Evolutionary conservation across 2,329 filamentous ascomycete genomes (phyloP), one percentile per base, ranked within the genome.

Genomic region (Rutstroemia sp.): DNA sequence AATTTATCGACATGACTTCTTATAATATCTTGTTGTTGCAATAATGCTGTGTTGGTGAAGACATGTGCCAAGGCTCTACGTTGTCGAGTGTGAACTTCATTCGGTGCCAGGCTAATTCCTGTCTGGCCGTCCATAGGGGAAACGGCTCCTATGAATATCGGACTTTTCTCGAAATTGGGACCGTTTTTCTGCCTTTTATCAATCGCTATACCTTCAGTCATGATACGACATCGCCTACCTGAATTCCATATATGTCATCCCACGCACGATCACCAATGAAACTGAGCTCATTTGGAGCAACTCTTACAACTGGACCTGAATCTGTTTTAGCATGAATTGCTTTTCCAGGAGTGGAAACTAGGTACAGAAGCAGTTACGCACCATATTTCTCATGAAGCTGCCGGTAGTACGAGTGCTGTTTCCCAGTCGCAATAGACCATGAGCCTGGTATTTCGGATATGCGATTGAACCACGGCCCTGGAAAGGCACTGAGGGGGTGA

Each of bases 41-140:
- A 38, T 9, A 72, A 53, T 1, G 69, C 62, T 30, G 61, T 64
- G 3, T 60, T 61, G 9, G 68, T 68, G 48, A 71, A 71, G n/a
- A 65, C 68, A 44, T 67, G 53, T 5, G 60, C 58, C 3, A 71
- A 51, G 12, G 61, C 47, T 48, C 60, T 64, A 14, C 65, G 63
- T 53, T 67, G 63, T n/a, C 61, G 60, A 4, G 55, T 45, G 52
- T 71, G 70, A 16, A 54, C 23, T 39, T 16, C 34, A 44, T 49
- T 46, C 1, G 48, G 30, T 8, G 54, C 54, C 27, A 57, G n/a
- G 39, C 54, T 57, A 1, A 57, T 42, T 23, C 54, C 54, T 7
- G 54, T 57, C 42, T 51, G 48, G 5, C 54, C 54, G n/a, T 52
- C 21, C 9, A 52, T 30, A 30, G 21, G 39, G 3, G 41, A 41